Evolutionary conservation across 2,329 filamentous ascomycete genomes (phyloP), one percentile per base, ranked within the genome.

Genomic region (Talaromyces sp.): DNA sequence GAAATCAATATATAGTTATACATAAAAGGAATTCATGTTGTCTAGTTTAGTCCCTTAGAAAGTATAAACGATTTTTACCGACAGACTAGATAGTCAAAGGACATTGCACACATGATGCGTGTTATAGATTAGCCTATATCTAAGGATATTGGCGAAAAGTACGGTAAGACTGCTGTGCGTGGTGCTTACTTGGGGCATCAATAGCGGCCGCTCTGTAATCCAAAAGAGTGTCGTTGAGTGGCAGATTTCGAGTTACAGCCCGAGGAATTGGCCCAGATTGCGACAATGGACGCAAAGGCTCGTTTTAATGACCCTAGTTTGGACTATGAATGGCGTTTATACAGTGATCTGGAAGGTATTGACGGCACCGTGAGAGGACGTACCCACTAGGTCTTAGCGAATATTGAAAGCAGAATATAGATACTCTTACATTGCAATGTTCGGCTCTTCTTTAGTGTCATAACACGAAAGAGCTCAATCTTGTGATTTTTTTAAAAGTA

Each of bases 11-110:
- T 78, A 12, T 83, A 78, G 70, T 82, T 80, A 68, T 71, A 78
- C 32, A 67, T 72, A 43, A 79, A 85, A 65, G 78, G 77, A 54
- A 85, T 88, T 63, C 74, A 82, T 35, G 71, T 86, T 14, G 78
- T 83, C 64, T 84, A 84, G 1, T 87, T 87, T 71, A 85, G 81
- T 59, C 85, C 85, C 0, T 77, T 87, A 2, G 84, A 78, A 0
- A 82, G 81, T 67, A 82, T 84, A 81, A 53, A 84, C 85, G 71
- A 83, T 83, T 75, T 83, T 85, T 80, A 80, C 69, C 68, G 64
- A 63, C 64, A 72, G 24, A 64, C 62, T 6, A 63, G 64, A 31
- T 72, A 81, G 85, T 26, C 83, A 82, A 81, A 71, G 64, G 85
- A 83, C 2, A 85, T 85, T 64, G 84, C 87, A 75, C 65, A 69